Conservation (phyloP, 805 yeast genomes). For the Wickerhamomyces ciferrii region DNA sequence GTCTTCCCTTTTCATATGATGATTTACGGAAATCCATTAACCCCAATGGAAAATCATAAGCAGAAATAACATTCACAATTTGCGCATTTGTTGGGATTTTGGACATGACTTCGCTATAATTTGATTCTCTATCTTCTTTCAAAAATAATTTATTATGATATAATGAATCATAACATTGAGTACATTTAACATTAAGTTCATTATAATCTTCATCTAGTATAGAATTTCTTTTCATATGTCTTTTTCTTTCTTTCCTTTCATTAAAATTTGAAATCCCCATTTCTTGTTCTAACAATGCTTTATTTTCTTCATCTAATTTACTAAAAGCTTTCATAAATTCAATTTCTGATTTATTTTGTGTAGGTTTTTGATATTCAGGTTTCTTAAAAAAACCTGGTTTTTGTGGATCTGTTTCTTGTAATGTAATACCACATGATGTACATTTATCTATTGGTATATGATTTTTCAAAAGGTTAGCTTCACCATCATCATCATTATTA, state of each 20-base stretch:
- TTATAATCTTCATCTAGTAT: conserved; percentile 2
- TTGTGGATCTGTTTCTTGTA: background rate
- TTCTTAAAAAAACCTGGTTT: background rate
- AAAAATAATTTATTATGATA: conserved; percentile 35
- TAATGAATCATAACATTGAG: conserved; percentile 50
- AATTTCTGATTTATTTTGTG: background rate
- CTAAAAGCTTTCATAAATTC: background rate
- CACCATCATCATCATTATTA: background rate
- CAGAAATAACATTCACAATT: conserved; percentile 57
- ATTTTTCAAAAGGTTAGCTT: background rate
- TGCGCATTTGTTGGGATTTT: conserved; percentile 37
- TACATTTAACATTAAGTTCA: conserved; percentile 30
- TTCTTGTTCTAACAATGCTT: background rate
- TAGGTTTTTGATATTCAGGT: background rate
- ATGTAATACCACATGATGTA: background rate
- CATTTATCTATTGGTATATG: background rate
- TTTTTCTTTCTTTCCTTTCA: conserved; percentile 3
- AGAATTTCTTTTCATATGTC: background rate
- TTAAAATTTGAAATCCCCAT: conserved; percentile 1
- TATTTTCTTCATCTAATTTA: background rate
- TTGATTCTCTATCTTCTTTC: conserved; percentile 27
- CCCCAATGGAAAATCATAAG: conserved; percentile 65
- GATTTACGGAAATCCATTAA: conserved; percentile 9
- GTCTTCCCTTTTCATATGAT: conserved; percentile 11
- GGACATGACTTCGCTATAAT: conserved; percentile 25